Conservation (phyloP, 2,329 filamentous ascomycete genomes). For the Calonectria pseudoreteaudii region DNA sequence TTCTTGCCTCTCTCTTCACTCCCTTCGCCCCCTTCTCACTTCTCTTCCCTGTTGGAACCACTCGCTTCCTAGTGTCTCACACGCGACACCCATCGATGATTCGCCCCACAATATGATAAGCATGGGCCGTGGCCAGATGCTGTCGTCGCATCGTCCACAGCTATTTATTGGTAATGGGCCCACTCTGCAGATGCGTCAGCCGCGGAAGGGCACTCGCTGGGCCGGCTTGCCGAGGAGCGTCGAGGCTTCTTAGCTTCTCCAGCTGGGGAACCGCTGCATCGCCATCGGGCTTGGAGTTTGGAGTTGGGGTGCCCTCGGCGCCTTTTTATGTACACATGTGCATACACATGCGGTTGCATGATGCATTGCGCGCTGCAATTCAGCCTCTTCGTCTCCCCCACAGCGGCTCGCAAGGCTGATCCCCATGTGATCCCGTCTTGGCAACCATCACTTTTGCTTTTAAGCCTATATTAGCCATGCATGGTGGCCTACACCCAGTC, state of each 20-base stretch:
- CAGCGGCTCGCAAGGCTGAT: constrained; percentile 8
- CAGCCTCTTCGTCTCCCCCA: not conserved
- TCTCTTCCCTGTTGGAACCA: not conserved
- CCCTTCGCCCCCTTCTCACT: not conserved
- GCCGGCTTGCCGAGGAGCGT: not conserved
- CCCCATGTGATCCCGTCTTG: constrained; percentile 22
- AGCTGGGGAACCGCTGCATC: not conserved
- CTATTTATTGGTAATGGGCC: constrained; percentile 24
- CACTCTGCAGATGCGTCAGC: constrained; percentile 10
- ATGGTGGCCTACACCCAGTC: constrained; percentile 17
- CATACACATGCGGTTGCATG: not conserved
- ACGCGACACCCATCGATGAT: not conserved
- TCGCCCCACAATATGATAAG: constrained; percentile 19
- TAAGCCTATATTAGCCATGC: constrained; percentile 6
- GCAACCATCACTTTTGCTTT: constrained; percentile 3
- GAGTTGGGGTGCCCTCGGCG: not conserved
- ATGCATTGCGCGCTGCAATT: not conserved
- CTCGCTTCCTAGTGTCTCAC: not conserved
- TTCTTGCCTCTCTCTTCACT: not conserved
- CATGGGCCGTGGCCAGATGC: constrained; percentile 7
- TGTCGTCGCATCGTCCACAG: constrained; percentile 16
- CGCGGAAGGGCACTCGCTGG: not conserved
- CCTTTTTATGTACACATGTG: not conserved
- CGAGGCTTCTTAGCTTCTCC: constrained; percentile 15
- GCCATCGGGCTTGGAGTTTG: not conserved